Conservation (phyloP, 805 yeast genomes). For the Nadsonia fulvescens region DNA sequence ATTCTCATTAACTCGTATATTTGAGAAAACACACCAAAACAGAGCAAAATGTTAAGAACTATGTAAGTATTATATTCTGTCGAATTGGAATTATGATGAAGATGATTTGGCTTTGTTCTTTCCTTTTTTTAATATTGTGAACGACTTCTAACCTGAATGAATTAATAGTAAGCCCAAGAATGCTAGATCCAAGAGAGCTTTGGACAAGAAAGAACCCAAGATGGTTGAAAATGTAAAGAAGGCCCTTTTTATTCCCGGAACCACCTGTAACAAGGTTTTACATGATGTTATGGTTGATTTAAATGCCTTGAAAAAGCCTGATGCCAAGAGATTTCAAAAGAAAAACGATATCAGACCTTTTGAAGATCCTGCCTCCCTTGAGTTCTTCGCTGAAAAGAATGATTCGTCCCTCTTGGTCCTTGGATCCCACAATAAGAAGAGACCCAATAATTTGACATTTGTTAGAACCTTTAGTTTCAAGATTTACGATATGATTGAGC, state of each 20-base stretch:
- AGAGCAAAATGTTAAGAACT: slow-evolving; percentile 22
- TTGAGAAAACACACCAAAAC: too few species aligned
- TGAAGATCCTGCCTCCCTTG: slow-evolving; percentile 71
- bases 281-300: slow-evolving; percentile 85
- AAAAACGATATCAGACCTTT: slow-evolving; percentile 85
- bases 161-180: slow-evolving; percentile 65
- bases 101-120: neutral
- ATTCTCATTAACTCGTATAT: too few species aligned
- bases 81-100: neutral
- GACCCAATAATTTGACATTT: slow-evolving; percentile 82
- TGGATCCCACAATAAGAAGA: slow-evolving; percentile 66
- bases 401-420: slow-evolving; percentile 75
- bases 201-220: slow-evolving; percentile 77
- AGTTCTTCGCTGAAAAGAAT: slow-evolving; percentile 88
- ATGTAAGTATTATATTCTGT: slow-evolving; percentile 17
- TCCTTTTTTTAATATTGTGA: slow-evolving; percentile 9
- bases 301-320: slow-evolving; percentile 81
- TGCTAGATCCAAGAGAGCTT: slow-evolving; percentile 88
- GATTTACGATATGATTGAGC: slow-evolving; percentile 85
- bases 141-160: slow-evolving; percentile 11
- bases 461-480: slow-evolving; percentile 79
- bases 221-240: slow-evolving; percentile 75
- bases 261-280: slow-evolving; percentile 55
- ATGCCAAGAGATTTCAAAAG: slow-evolving; percentile 66
- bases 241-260: slow-evolving; percentile 84